Evolutionary conservation across 2,329 filamentous ascomycete species (phyloP).

Genomic region (Diatrype stigma): DNA sequence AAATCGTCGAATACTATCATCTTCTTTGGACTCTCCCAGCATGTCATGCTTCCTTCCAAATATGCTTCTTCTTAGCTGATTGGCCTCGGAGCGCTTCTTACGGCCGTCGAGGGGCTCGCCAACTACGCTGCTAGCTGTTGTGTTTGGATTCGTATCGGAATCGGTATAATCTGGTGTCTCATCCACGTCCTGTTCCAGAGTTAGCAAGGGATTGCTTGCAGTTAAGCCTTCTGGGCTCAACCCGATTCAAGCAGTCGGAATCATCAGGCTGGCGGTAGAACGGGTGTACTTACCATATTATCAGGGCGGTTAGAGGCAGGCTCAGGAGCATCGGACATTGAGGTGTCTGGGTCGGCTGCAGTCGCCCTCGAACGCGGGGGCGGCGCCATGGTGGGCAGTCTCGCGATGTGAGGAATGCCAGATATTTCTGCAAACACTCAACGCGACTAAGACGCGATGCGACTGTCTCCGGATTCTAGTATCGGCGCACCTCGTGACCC

Average conservation of each 20-base stretch:
- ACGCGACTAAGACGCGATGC: constrained; percentile 53
- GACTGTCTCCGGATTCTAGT: background rate
- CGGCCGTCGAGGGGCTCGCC: constrained; percentile 78
- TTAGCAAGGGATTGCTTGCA: background rate
- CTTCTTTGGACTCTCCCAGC: constrained; percentile 92
- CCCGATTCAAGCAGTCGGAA: constrained; percentile 2
- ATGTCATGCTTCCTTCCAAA: constrained; percentile 93
- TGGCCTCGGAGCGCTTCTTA: constrained; percentile 80
- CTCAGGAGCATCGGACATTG: constrained; percentile 58
- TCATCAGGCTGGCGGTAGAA: background rate
- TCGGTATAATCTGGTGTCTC: constrained; percentile 65
- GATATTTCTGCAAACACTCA: constrained; percentile 36
- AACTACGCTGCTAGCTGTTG: constrained; percentile 76
- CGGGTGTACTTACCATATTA: constrained; percentile 43
- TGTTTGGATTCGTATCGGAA: constrained; percentile 64
- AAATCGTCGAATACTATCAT: constrained; percentile 91
- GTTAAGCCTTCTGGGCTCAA: background rate
- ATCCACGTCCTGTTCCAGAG: constrained; percentile 48
- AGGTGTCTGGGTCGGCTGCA: constrained; percentile 56
- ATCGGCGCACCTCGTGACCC: background rate
- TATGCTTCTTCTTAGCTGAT: constrained; percentile 84
- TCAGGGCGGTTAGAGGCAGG: constrained; percentile 34
- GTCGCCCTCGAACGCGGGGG: constrained; percentile 48
- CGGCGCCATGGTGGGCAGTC: constrained; percentile 45
- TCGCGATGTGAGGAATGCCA: background rate